A percentile compares a stretch with the other conserved stretches of the same genome.
These are phyloP conservation scores for Iris macrosiphon DNA, from an alignment of 106 monocot species.

Conservation along the genomic window DNA sequence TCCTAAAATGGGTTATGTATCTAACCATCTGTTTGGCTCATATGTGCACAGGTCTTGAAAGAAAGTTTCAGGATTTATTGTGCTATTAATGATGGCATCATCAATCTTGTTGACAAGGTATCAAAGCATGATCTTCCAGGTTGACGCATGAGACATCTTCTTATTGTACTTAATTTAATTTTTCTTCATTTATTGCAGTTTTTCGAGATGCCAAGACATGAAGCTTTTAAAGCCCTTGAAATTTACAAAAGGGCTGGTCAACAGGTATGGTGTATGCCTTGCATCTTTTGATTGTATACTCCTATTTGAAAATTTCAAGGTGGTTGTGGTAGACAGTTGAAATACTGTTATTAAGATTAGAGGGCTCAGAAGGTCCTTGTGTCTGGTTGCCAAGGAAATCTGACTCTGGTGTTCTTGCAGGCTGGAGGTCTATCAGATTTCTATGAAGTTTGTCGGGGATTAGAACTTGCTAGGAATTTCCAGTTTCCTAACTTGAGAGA, in stretches of 20 bases:
- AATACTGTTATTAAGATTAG: too few relatives aligned
- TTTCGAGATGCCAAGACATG: constrained; percentile 98
- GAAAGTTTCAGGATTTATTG: constrained; percentile 97
- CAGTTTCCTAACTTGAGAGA: constrained; percentile 93
- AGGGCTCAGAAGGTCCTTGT: too few relatives aligned
- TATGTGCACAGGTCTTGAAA: constrained; percentile 70
- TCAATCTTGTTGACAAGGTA: constrained; percentile 99
- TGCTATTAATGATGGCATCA: constrained; percentile 99
- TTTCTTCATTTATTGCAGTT: constrained; percentile 38
- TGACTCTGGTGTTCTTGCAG: constrained; percentile 27
- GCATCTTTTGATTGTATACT: too few relatives aligned
- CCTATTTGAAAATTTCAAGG: not conserved
- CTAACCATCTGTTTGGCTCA: too few relatives aligned
- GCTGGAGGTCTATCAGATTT: constrained; percentile 87
- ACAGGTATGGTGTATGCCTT: constrained; percentile 65
- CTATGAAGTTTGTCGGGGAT: constrained; percentile 84
- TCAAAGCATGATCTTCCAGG: not conserved
- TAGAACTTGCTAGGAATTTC: constrained; percentile 93
- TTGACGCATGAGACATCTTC: not conserved
- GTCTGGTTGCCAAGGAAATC: too few relatives aligned
- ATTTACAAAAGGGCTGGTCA: constrained; percentile 84
- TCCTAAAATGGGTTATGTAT: too few relatives aligned
- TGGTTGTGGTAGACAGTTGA: not conserved
- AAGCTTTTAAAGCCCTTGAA: constrained; percentile 89
- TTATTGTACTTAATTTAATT: not conserved